These are phyloP conservation scores for Colletotrichum filicis DNA, from an alignment of 2,329 filamentous ascomycete species.

Conservation along the genomic window DNA sequence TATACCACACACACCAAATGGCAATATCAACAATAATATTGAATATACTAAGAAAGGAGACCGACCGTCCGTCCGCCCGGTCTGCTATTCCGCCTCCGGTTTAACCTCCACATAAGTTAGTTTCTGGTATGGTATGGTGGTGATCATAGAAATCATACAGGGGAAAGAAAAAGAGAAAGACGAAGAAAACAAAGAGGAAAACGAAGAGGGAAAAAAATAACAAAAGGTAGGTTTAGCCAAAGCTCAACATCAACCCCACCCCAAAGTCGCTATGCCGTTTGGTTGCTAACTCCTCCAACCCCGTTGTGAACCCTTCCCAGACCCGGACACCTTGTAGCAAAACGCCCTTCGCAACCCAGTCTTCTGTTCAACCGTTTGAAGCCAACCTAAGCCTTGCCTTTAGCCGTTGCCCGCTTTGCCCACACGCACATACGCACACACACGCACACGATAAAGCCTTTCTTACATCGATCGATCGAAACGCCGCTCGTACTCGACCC, in stretches of 20 bases:
- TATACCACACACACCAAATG: background rate
- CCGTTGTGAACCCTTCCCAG: slow-evolving; percentile 21
- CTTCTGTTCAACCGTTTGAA: slow-evolving; percentile 4
- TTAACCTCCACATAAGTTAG: background rate
- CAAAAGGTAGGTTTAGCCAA: slow-evolving; percentile 33
- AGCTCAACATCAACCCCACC: slow-evolving; percentile 23
- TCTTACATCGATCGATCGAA: slow-evolving; percentile 17
- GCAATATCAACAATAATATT: slow-evolving; percentile 22
- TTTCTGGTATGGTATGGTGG: slow-evolving; percentile 6
- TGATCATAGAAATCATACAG: slow-evolving; percentile 29
- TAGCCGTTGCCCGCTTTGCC: slow-evolving; percentile 6
- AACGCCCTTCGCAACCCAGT: slow-evolving; percentile 29
- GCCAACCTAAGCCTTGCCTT: slow-evolving; percentile 14
- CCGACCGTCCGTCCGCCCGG: background rate
- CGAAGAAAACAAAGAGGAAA: slow-evolving; percentile 13
- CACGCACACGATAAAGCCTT: background rate
- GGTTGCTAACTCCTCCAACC: slow-evolving; percentile 35
- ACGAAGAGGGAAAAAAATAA: background rate
- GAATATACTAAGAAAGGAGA: slow-evolving; percentile 30
- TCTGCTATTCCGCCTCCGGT: background rate
- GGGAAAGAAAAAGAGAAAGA: slow-evolving; percentile 2
- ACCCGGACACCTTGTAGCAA: slow-evolving; percentile 26
- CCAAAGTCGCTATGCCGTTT: slow-evolving; percentile 34
- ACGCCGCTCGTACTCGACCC: slow-evolving; percentile 8
- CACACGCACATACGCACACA: background rate